Evolutionary conservation across 225 moss, liverwort and hornwort species (phyloP).

Genomic region (Rhytidiadelphus loreus): DNA sequence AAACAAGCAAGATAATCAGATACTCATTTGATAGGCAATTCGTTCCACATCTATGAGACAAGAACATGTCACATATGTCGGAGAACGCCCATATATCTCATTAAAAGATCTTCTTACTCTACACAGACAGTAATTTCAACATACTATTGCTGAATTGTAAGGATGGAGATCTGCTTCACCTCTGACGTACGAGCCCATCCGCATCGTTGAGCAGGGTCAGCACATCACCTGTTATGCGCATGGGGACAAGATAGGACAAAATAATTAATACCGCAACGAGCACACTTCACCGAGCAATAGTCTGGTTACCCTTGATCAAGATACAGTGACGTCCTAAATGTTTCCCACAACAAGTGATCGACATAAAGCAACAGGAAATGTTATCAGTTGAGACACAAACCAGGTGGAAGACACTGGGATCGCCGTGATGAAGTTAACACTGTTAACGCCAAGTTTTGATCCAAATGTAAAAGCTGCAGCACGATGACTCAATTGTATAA

Average conservation of each 20-base stretch:
- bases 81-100: neutral
- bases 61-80: neutral
- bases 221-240: constrained; percentile 52
- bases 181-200: constrained; percentile 73
- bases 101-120: neutral
- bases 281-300: neutral
- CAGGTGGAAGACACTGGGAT: constrained; percentile 63
- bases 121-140: neutral
- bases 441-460: constrained; percentile 65
- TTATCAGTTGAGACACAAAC: constrained; percentile 18
- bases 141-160: neutral
- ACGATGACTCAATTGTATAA: neutral
- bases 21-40: neutral
- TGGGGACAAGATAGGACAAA: neutral
- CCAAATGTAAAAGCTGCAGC: constrained; percentile 70
- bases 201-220: constrained; percentile 59
- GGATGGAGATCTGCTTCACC: constrained; percentile 36
- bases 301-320: neutral
- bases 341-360: neutral
- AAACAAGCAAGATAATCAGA: neutral
- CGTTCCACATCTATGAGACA: neutral
- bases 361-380: neutral
- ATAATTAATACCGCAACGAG: neutral
- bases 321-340: neutral
- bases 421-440: constrained; percentile 91